A percentile compares a stretch with the other conserved stretches of the same genome.
Evolutionary conservation across 2,329 filamentous ascomycete species (phyloP).

Genomic region (Sclerotinia trifoliorum): DNA sequence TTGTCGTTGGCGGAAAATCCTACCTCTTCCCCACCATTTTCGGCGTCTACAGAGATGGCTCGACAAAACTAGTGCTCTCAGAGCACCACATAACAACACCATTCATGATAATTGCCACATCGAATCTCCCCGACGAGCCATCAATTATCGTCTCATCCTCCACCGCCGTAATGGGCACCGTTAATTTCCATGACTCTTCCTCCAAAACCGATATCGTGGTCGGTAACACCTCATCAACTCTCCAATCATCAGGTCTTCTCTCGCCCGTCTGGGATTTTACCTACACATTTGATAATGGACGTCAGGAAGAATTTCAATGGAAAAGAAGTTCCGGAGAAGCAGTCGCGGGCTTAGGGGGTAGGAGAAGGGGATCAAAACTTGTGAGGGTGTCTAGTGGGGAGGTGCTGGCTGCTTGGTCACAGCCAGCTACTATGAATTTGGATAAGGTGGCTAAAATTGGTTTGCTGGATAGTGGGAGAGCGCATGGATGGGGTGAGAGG

Average conservation of each 20-base stretch:
- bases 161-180: background rate
- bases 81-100: background rate
- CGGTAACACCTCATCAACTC: background rate
- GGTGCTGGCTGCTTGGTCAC: conserved; percentile 11
- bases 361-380: background rate
- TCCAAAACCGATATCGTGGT: conserved; percentile 8
- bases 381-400: conserved; percentile 5
- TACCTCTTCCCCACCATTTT: conserved; percentile 16
- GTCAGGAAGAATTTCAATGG: conserved; percentile 6
- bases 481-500: conserved; percentile 14
- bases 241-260: conserved; percentile 4
- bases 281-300: conserved; percentile 13
- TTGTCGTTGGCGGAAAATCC: background rate
- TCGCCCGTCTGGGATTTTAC: background rate
- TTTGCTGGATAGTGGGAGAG: conserved; percentile 13
- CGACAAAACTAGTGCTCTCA: background rate
- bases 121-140: background rate
- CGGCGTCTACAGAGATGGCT: conserved; percentile 7
- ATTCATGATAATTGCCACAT: background rate
- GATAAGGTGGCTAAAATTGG: conserved; percentile 15
- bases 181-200: background rate
- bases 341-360: background rate
- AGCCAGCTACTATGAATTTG: background rate
- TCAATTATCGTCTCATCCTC: background rate
- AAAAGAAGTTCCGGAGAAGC: conserved; percentile 3